phyloP scores from a whole-genome alignment of 495 filamentous ascomycete genomes.

The Tirmania nivea region DNA sequence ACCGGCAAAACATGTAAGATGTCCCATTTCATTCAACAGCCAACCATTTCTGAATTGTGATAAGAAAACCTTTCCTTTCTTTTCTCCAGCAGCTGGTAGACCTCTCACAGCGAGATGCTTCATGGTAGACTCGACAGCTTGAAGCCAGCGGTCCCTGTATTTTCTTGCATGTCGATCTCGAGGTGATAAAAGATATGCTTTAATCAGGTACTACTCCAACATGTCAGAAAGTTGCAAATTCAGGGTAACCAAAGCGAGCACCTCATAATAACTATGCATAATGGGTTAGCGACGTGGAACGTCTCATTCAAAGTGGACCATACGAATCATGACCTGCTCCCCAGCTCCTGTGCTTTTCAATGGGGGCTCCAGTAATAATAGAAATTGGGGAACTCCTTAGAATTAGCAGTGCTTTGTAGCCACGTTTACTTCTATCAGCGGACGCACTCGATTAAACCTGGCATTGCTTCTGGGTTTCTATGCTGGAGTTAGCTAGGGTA shows the following conservation, averaged over 20 bases:
- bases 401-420: slow-evolving; percentile 4
- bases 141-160: slow-evolving; percentile 22
- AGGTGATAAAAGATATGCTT: slow-evolving; percentile 19
- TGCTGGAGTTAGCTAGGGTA: neutral
- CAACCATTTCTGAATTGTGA: slow-evolving; percentile 16
- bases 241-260: slow-evolving; percentile 1
- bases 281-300: too few species aligned
- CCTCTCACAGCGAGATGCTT: slow-evolving; percentile 15
- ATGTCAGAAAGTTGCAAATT: neutral
- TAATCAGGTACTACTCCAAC: slow-evolving; percentile 23
- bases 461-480: slow-evolving; percentile 18
- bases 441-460: slow-evolving; percentile 17
- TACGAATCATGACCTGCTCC: slow-evolving; percentile 19
- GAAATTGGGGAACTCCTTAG: slow-evolving; percentile 13
- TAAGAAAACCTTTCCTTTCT: slow-evolving; percentile 15
- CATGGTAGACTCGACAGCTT: slow-evolving; percentile 20
- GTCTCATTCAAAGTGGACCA: slow-evolving; percentile 2
- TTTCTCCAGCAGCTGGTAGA: slow-evolving; percentile 6
- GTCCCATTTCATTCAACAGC: slow-evolving; percentile 20
- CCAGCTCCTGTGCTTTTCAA: slow-evolving; percentile 16
- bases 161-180: slow-evolving; percentile 12
- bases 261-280: slow-evolving; percentile 16
- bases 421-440: neutral
- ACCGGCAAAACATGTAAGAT: slow-evolving; percentile 22
- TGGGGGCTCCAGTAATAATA: slow-evolving; percentile 15